Percentiles rank a stretch among this genome's conserved stretches.
Evolutionary conservation across 169 alveolate genomes (phyloP).

Genomic region (Perkinsus olseni): DNA sequence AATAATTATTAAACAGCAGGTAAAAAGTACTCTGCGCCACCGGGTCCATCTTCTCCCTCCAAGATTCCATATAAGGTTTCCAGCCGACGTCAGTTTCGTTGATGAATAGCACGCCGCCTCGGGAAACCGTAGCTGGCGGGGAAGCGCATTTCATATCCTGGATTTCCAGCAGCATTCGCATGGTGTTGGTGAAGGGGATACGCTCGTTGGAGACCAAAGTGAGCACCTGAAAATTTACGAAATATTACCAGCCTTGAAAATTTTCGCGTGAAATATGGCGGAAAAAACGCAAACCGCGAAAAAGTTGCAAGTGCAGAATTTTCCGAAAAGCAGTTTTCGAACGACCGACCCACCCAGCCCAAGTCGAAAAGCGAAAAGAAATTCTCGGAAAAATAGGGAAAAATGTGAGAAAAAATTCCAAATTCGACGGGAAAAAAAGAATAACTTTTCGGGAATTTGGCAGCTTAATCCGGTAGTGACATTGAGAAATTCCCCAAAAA

Average conservation of each 20-base stretch:
- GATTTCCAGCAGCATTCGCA: constrained; percentile 85
- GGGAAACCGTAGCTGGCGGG: constrained; percentile 86
- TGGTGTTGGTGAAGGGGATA: constrained; percentile 78
- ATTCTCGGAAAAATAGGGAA: too few species aligned
- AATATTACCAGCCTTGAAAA: background rate
- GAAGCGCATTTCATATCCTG: constrained; percentile 83
- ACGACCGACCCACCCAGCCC: too few species aligned
- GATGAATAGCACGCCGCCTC: constrained; percentile 88
- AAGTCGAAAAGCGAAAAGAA: too few species aligned
- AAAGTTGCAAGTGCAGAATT: too few species aligned
- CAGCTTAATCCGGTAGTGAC: too few species aligned
- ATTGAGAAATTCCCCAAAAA: too few species aligned
- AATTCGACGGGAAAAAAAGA: too few species aligned
- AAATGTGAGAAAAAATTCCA: too few species aligned
- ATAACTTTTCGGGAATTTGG: too few species aligned
- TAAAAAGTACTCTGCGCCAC: constrained; percentile 76
- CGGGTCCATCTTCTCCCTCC: constrained; percentile 78
- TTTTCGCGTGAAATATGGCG: too few species aligned
- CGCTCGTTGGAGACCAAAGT: constrained; percentile 85
- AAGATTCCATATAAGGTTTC: constrained; percentile 81
- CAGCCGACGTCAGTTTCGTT: constrained; percentile 87
- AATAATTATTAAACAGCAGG: constrained; percentile 67
- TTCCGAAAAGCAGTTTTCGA: too few species aligned
- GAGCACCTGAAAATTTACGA: constrained; percentile 37
- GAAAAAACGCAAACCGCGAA: too few species aligned